Evolutionary conservation across 345 rosid species (phyloP), one percentile per base, ranked within the genome.

Genomic region (Noccaea caerulescens): DNA sequence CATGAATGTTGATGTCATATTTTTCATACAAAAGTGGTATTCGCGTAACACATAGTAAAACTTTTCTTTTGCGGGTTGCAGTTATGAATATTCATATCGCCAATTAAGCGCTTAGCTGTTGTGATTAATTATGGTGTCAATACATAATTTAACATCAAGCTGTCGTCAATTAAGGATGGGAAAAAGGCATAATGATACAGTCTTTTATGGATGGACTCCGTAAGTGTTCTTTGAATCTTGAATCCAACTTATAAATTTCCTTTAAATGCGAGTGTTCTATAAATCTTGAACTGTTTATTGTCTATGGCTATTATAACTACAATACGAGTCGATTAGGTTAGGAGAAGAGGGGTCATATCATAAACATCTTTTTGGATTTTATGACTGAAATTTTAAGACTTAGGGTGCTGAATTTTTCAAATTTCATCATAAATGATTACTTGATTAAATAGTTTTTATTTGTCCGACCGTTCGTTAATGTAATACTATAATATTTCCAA

Each of bases 131-230:
- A 45, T 6, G 54, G 32, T 11, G 4, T 4, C 30, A 27, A 4
- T 8, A 20, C 36, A 49, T 53, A 2, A 25, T 53, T 27, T 39
- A 10, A 16, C 4, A 41, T 30, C 10, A 69, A 47, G 11, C 7
- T 60, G 52, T 70, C 60, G 68, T 71, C 23, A 50, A 70, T 14
- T 27, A 44, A 49, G 57, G 23, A 72, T 72, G 72, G 50, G 62
- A 32, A 63, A 55, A 72, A 16, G 18, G 54, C 53, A 68, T 10
- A 56, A 3, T 27, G 30, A 27, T 57, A 57, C 4, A 14, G 20
- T 36, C 16, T 20, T 37, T 14, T 33, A 44, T 44, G 46, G 46
- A 33, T 63, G 55, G 2, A 63, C 38, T 45, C 43, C 44, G 76
- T 3, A 63, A 63, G 33, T 36, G 57, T 55, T 63, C 36, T 55